Percentiles rank a stretch among this genome's conserved stretches.
These are phyloP conservation scores for Aspergillus hortae DNA, from an alignment of 2,329 filamentous ascomycete species.

Conservation along the genomic window DNA sequence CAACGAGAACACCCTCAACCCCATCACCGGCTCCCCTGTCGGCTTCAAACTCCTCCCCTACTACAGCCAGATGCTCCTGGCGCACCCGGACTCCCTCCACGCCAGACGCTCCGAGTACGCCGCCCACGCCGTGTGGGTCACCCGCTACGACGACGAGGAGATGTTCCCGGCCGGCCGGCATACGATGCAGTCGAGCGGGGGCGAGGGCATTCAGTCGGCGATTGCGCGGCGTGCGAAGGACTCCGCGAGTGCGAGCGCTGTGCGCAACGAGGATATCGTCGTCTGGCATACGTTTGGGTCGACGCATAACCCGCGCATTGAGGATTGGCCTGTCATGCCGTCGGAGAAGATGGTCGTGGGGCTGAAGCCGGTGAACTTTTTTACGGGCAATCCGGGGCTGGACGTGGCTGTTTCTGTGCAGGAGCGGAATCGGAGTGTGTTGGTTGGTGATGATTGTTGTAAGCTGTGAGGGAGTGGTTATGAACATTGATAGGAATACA, in stretches of 20 bases:
- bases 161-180: conserved; percentile 48
- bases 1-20: conserved; percentile 48
- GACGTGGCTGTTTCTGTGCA: conserved; percentile 9
- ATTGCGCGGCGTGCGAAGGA: conserved; percentile 19
- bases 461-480: neutral
- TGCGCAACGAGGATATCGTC: conserved; percentile 28
- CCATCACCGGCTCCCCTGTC: conserved; percentile 49
- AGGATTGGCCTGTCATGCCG: conserved; percentile 41
- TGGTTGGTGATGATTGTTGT: conserved; percentile 1
- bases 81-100: conserved; percentile 48
- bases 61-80: conserved; percentile 55
- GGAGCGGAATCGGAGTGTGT: conserved; percentile 7
- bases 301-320: conserved; percentile 40
- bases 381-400: conserved; percentile 9
- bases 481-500: no score
- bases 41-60: conserved; percentile 53
- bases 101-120: conserved; percentile 49
- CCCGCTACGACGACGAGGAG: conserved; percentile 48
- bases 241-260: conserved; percentile 36
- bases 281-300: conserved; percentile 37
- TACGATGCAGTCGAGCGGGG: conserved; percentile 46
- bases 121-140: conserved; percentile 51
- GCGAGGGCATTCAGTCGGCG: conserved; percentile 21
- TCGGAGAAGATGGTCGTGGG: conserved; percentile 18
- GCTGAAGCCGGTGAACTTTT: conserved; percentile 11